Percentiles rank a stretch among this genome's conserved stretches.
These are phyloP conservation scores for Phytophthora lateralis DNA, from an alignment of 352 stramenopile species.

Conservation along the genomic window DNA sequence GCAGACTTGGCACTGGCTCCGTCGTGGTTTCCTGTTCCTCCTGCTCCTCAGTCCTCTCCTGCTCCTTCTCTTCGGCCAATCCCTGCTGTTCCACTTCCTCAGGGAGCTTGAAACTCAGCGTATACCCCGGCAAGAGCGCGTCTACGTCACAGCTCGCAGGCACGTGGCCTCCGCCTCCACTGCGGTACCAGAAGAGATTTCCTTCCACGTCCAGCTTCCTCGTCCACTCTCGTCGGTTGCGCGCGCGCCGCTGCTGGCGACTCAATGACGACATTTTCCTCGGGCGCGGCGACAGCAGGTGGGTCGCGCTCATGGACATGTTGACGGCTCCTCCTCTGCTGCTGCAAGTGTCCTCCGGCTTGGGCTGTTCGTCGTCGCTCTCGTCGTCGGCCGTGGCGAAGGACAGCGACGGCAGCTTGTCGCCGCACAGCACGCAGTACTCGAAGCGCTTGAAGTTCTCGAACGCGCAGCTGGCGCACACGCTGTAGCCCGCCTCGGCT, in stretches of 20 bases:
- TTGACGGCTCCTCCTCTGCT: conserved; percentile 15
- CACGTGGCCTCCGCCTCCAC: conserved; percentile 24
- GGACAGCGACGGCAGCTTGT: conserved; percentile 44
- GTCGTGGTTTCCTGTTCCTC: not conserved
- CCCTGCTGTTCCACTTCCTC: conserved; percentile 16
- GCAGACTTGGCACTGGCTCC: conserved; percentile 12
- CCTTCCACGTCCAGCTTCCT: conserved; percentile 69
- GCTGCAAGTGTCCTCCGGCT: conserved; percentile 9
- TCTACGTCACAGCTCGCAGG: conserved; percentile 18
- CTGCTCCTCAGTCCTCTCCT: conserved; percentile 3
- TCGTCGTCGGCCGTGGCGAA: conserved; percentile 30
- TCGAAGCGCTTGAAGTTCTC: conserved; percentile 79
- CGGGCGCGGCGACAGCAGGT: conserved; percentile 25
- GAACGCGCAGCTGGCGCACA: conserved; percentile 62
- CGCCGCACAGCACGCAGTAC: conserved; percentile 69
- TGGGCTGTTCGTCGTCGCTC: conserved; percentile 24
- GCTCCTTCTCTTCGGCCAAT: not conserved
- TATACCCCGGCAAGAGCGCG: conserved; percentile 32
- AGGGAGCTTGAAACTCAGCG: conserved; percentile 36
- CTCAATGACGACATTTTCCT: conserved; percentile 42
- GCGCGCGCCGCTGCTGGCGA: conserved; percentile 41
- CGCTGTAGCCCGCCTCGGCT: conserved; percentile 54
- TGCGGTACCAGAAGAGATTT: conserved; percentile 63
- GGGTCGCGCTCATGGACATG: conserved; percentile 11
- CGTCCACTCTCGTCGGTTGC: conserved; percentile 71